Conservation (phyloP, 2,329 filamentous ascomycete species). For the Fusarium staphyleae region DNA sequence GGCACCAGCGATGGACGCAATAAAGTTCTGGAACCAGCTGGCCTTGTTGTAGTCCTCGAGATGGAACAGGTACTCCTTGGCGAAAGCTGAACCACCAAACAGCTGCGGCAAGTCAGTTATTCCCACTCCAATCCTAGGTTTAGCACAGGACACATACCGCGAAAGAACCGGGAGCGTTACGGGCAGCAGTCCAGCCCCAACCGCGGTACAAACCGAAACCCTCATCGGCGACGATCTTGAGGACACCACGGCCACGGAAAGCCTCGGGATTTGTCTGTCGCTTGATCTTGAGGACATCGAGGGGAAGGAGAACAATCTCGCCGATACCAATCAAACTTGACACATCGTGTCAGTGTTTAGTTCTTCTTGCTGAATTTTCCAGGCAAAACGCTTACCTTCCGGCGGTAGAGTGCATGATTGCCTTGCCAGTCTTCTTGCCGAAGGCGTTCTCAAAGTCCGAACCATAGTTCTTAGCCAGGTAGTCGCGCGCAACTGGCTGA, state of each 20-base stretch:
- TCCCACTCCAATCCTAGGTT: not conserved
- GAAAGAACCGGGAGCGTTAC: conserved; percentile 96
- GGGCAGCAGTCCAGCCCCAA: conserved; percentile 96
- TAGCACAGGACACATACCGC: conserved; percentile 67
- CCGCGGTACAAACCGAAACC: conserved; percentile 95
- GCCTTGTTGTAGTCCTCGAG: conserved; percentile 96
- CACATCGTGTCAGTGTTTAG: conserved; percentile 28
- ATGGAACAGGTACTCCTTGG: conserved; percentile 93
- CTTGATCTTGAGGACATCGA: conserved; percentile 99
- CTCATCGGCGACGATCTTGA: conserved; percentile 91
- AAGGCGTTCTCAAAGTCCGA: conserved; percentile 86
- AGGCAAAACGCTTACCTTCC: conserved; percentile 68
- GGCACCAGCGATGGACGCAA: conserved; percentile 94
- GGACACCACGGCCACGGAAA: conserved; percentile 89
- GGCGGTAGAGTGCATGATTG: conserved; percentile 95
- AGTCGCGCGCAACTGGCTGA: conserved; percentile 94
- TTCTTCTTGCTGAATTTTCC: not conserved
- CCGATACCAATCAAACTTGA: conserved; percentile 90
- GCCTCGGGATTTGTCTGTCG: conserved; percentile 98
- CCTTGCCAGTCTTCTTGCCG: conserved; percentile 96
- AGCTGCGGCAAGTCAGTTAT: conserved; percentile 62
- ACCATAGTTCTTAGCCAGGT: conserved; percentile 79
- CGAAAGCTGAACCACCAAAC: conserved; percentile 95
- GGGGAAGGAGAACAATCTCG: conserved; percentile 91
- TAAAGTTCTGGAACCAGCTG: conserved; percentile 93